phyloP scores from a whole-genome alignment of 768 basidiomycete genomes.

The Phanerochaete sordida region DNA sequence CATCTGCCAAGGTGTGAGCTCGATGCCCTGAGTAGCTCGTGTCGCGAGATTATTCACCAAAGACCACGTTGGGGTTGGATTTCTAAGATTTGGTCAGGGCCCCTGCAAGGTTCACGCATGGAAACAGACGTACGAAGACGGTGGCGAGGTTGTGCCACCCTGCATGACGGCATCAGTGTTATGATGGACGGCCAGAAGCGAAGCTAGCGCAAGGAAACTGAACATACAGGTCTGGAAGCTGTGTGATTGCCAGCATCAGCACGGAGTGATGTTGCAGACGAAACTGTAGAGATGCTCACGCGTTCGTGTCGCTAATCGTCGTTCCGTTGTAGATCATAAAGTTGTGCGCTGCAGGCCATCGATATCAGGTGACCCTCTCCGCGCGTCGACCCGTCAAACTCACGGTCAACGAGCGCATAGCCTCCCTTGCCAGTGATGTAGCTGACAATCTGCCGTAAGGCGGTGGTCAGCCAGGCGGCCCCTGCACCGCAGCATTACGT shows the following conservation, averaged over 20 bases:
- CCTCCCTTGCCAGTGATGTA: constrained; percentile 62
- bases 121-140: constrained; percentile 41
- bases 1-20: constrained; percentile 26
- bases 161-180: constrained; percentile 17
- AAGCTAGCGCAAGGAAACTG: neutral
- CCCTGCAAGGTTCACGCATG: neutral
- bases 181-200: neutral
- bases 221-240: constrained; percentile 50
- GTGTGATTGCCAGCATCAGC: neutral
- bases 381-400: constrained; percentile 14
- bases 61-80: constrained; percentile 49
- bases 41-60: constrained; percentile 31
- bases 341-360: constrained; percentile 44
- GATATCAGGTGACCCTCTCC: neutral
- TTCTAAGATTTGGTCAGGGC: constrained; percentile 13
- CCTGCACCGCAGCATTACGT: neutral
- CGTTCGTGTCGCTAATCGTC: constrained; percentile 44
- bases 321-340: constrained; percentile 56
- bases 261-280: neutral
- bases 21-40: neutral
- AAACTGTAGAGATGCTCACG: constrained; percentile 31
- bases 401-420: constrained; percentile 54
- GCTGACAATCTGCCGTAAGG: constrained; percentile 40
- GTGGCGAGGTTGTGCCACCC: constrained; percentile 57
- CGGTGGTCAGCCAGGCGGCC: neutral